Base-by-base conservation (phyloP, 257 asterid genomes). In the Eucommia ulmoides region DNA sequence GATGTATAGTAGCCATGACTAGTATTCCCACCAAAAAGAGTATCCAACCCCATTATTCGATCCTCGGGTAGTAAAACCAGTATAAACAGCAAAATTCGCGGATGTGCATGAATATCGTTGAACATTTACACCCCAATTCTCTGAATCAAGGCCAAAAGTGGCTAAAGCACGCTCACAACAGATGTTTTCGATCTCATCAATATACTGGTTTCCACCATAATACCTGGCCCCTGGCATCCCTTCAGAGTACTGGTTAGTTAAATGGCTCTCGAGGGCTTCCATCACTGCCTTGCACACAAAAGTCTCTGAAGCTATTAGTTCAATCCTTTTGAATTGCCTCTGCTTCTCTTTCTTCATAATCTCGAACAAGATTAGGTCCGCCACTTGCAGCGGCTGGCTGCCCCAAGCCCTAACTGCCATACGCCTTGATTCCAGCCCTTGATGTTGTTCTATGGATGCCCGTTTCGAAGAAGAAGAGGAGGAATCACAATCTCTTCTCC, bases 1-100 rank as follows among this genome's bases (percentile, higher is more conserved):
- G 98, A 94, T 46, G 81, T 64, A 67, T 81, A 91, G 58, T 78
- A 91, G 18, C 99, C 99, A 29, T 91, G 99, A 60, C 96, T 91
- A 14, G 96, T 76, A 58, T 91, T 86, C 29, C 99, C 99, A 23
- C 96, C 96, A 21, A 93, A 86, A 1, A 89, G 96, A 1, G 91
- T 73, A 59, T 86, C 96, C 74, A 86, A 63, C 54, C 96, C 96
- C 94, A 86, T 86, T 63, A 86, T 86, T 62, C 96, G 59, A 74
- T 86, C 96, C 58, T 94, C 95, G 0, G 99, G 99, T 23, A 75
- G 64, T 65, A 91, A 91, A 70, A 41, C 93, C 99, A 0, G 96
- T 78, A 50, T 82, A 86, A 8, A 80, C 96, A 14, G 96, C 86
- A 51, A 82, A 86, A 65, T 86, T 86, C 8, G 96, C 94, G 18